Percentiles rank a stretch among this genome's conserved stretches.
These are phyloP conservation scores for Peronospora farinosa DNA, from an alignment of 352 stramenopile genomes.

Conservation along the genomic window DNA sequence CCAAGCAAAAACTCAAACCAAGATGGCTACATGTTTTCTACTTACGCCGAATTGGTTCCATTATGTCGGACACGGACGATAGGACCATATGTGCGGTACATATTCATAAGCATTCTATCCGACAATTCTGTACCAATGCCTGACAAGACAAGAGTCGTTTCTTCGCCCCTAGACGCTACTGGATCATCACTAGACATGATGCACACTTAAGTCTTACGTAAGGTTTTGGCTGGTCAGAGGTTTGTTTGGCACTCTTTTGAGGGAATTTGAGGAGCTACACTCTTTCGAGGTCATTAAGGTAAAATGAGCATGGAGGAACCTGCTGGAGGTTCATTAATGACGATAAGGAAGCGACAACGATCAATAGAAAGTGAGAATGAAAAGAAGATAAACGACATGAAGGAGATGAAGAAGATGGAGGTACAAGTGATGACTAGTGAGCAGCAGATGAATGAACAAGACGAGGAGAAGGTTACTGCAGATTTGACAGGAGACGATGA, in stretches of 20 bases:
- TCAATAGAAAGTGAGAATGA: not conserved
- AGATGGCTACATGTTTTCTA: constrained; percentile 1
- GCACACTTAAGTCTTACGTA: constrained; percentile 11
- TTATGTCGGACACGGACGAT: constrained; percentile 50
- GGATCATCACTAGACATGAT: not conserved
- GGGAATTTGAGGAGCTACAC: constrained; percentile 2
- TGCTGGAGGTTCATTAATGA: not conserved
- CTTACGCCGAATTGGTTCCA: constrained; percentile 48
- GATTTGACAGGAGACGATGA: not conserved
- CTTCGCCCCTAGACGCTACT: constrained; percentile 7
- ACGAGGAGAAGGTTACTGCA: constrained; percentile 8
- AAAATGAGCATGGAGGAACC: not conserved
- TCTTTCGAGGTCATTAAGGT: no score
- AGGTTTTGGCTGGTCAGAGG: constrained; percentile 23
- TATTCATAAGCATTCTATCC: constrained; percentile 41
- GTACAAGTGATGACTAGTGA: constrained; percentile 2
- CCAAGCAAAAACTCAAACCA: no score
- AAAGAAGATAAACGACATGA: not conserved
- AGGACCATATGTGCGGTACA: constrained; percentile 52
- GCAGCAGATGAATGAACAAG: constrained; percentile 5
- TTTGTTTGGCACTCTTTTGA: constrained; percentile 12
- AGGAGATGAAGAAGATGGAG: constrained; percentile 2
- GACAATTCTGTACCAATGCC: constrained; percentile 36
- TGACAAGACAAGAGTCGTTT: constrained; percentile 41
- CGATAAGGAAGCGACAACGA: constrained; percentile 8